These are phyloP conservation scores for Diplodia seriata DNA, from an alignment of 2,329 filamentous ascomycete species.

Conservation along the genomic window DNA sequence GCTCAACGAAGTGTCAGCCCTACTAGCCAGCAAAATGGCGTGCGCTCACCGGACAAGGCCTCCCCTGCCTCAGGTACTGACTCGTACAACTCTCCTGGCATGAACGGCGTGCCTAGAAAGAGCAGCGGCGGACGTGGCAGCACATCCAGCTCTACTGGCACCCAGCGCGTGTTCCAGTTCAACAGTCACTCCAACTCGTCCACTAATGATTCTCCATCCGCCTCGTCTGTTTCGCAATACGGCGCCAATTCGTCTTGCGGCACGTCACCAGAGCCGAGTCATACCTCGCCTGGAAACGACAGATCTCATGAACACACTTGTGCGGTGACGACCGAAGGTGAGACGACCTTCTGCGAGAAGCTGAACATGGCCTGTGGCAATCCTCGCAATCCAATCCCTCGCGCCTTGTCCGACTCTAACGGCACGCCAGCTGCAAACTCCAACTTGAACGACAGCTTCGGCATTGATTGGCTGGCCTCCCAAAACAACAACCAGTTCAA, in stretches of 20 bases:
- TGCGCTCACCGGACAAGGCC: conserved; percentile 25
- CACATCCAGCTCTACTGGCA: conserved; percentile 52
- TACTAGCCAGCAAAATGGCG: conserved; percentile 37
- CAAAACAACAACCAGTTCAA: conserved; percentile 89
- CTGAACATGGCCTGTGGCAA: conserved; percentile 64
- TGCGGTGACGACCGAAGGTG: conserved; percentile 57
- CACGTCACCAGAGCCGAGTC: conserved; percentile 78
- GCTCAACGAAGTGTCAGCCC: conserved; percentile 48
- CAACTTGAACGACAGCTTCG: conserved; percentile 49
- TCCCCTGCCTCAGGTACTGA: conserved; percentile 15
- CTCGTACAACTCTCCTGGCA: conserved; percentile 37
- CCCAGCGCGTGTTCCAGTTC: conserved; percentile 59
- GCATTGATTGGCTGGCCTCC: conserved; percentile 76
- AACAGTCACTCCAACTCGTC: conserved; percentile 55
- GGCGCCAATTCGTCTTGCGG: conserved; percentile 67
- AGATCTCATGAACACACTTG: conserved; percentile 65
- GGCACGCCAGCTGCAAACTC: conserved; percentile 46
- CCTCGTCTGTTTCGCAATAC: conserved; percentile 59
- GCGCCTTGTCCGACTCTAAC: conserved; percentile 55
- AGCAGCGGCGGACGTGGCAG: conserved; percentile 31
- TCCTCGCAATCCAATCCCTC: conserved; percentile 59
- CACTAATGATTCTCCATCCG: conserved; percentile 58
- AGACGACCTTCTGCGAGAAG: conserved; percentile 63
- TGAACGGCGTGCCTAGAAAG: conserved; percentile 38
- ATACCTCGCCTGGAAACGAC: conserved; percentile 71